Percentiles rank a stretch among this genome's conserved stretches.
These are phyloP conservation scores for Guadua angustifolia DNA, from an alignment of 176 grass and related monocot species.

Conservation along the genomic window DNA sequence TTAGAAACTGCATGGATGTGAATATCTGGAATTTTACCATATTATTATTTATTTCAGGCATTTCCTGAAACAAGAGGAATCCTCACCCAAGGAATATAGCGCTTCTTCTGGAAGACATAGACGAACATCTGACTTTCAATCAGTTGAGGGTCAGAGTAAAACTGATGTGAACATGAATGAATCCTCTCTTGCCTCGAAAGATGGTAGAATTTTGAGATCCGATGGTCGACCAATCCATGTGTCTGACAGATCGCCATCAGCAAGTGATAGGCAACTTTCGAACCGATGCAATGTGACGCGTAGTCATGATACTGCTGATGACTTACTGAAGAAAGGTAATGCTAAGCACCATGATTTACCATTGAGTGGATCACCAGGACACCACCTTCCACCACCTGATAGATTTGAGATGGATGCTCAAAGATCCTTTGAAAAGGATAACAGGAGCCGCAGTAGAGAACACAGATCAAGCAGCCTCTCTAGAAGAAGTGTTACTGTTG, in stretches of 20 bases:
- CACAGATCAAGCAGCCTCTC: conserved; percentile 37
- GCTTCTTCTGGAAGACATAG: conserved; percentile 33
- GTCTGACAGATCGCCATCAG: conserved; percentile 39
- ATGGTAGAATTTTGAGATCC: conserved; percentile 44
- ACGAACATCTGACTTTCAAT: conserved; percentile 28
- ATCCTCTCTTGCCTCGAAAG: conserved; percentile 45
- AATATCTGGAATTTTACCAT: not conserved
- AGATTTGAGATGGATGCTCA: conserved; percentile 41
- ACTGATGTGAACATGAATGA: conserved; percentile 2
- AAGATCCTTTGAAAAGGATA: conserved; percentile 54
- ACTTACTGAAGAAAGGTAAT: conserved; percentile 30
- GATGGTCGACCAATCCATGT: conserved; percentile 43
- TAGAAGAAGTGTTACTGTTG: conserved; percentile 41
- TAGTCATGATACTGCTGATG: conserved; percentile 41
- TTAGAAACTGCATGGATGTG: not conserved
- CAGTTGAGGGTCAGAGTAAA: conserved; percentile 32
- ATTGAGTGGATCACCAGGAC: conserved; percentile 32
- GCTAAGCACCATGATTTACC: conserved; percentile 13
- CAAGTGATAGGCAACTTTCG: conserved; percentile 39
- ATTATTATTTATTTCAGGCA: conserved; percentile 42
- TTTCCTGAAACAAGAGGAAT: conserved; percentile 42
- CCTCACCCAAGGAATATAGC: conserved; percentile 33
- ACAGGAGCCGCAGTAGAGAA: conserved; percentile 40
- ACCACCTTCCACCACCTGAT: conserved; percentile 17
- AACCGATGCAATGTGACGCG: conserved; percentile 3